These are phyloP conservation scores for Aspergillus terreus DNA, from an alignment of 2,329 filamentous ascomycete genomes.

Conservation along the genomic window DNA sequence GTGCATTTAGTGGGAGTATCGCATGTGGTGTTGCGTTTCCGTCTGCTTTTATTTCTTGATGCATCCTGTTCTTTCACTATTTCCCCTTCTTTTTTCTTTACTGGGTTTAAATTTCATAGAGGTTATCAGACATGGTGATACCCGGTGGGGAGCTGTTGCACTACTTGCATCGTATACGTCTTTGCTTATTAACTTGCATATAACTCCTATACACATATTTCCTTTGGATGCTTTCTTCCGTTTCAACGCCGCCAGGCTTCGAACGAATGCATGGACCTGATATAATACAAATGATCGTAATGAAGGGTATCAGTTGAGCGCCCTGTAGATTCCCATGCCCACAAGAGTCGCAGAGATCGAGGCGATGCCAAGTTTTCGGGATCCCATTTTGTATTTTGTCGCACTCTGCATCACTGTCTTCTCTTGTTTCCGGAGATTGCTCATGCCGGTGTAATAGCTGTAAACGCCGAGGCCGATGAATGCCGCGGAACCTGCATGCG, in stretches of 20 bases:
- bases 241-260: neutral
- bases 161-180: slow-evolving; percentile 11
- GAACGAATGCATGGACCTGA: neutral
- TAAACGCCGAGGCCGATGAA: slow-evolving; percentile 74
- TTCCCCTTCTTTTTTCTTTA: slow-evolving; percentile 17
- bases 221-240: neutral
- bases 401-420: slow-evolving; percentile 62
- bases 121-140: slow-evolving; percentile 33
- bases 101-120: slow-evolving; percentile 29
- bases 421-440: slow-evolving; percentile 65
- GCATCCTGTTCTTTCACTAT: slow-evolving; percentile 12
- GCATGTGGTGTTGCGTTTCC: slow-evolving; percentile 22
- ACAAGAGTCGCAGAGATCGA: slow-evolving; percentile 64
- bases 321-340: slow-evolving; percentile 67
- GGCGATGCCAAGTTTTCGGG: slow-evolving; percentile 63
- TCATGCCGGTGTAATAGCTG: slow-evolving; percentile 71
- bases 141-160: slow-evolving; percentile 31
- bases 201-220: slow-evolving; percentile 6
- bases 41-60: slow-evolving; percentile 9
- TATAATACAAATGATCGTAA: slow-evolving; percentile 1
- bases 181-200: slow-evolving; percentile 1
- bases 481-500: slow-evolving; percentile 62
- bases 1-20: slow-evolving; percentile 33
- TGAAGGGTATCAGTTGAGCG: slow-evolving; percentile 47
- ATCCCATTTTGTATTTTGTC: slow-evolving; percentile 69